Base-by-base conservation (phyloP, 805 yeast genomes). In the Teunomyces tritomae region DNA sequence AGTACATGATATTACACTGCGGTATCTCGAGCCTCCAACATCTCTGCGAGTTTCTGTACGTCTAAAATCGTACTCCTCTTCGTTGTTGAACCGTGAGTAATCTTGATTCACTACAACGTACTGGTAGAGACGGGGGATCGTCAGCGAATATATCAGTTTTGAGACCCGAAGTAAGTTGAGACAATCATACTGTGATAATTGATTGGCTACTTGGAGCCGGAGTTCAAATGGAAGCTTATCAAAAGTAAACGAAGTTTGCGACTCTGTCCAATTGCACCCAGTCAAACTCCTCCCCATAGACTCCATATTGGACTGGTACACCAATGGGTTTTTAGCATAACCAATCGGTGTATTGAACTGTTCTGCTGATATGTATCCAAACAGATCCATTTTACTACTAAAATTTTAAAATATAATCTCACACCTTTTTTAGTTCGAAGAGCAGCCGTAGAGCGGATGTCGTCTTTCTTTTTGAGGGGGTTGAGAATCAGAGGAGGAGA, bases 191-290 rank as follows among this genome's bases (percentile, higher is more conserved):
- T 75, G 80, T 3, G 71, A 56, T 20, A 74, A 53, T 9, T 60
- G 50, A 28, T 64, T 57, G n/a, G 71, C 61, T 5, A 75, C 65
- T 28, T 49, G 44, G 20, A 59, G 41, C 7, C 68, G 56, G 10
- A 74, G 50, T 49, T 74, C 80, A 26, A 59, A 56, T 1, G 80
- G 78, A 0, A 75, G 61, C 42, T 46, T 57, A 24, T 64, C 69
- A 3, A 70, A 48, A 8, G 49, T 20, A 39, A 41, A 41, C 24
- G 24, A 20, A 13, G 34, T 32, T 9, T 32, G 34, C 14, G 16
- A 32, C 14, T 8, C 34, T 8, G 34, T 7, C 16, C 17, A 13
- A 10, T 32, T 32, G 34, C 34, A 32, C 17, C 34, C 34, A 20
- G 24, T 20, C 6, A 20, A 20, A 32, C 34, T 13, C 4, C 17